Evolutionary conservation across 768 basidiomycete species (phyloP).

Genomic region (Agrocybe pediades): DNA sequence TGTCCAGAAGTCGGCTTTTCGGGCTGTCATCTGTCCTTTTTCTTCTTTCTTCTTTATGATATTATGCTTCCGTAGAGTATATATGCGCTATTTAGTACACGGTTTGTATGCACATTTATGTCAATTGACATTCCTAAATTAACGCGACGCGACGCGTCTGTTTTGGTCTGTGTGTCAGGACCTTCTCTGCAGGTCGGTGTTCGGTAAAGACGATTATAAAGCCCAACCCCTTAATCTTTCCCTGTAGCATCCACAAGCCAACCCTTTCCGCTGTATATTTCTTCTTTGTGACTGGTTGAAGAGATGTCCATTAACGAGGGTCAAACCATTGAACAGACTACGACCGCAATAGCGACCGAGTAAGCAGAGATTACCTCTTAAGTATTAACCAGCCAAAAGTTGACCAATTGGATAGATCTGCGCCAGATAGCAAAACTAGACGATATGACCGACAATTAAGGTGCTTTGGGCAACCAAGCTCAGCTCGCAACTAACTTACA

Average conservation of each 20-base stretch:
- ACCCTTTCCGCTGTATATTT: not conserved
- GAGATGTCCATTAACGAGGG: slow-evolving; percentile 2
- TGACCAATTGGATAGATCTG: slow-evolving; percentile 38
- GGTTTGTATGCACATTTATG: no score
- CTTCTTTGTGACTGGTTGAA: not conserved
- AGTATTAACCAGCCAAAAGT: not conserved
- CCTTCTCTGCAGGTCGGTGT: not conserved
- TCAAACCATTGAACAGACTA: slow-evolving; percentile 27
- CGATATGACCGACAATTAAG: slow-evolving; percentile 95
- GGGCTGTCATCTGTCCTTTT: not conserved
- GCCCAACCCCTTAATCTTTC: not conserved
- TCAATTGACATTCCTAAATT: not conserved
- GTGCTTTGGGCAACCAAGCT: slow-evolving; percentile 35
- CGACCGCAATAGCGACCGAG: slow-evolving; percentile 29
- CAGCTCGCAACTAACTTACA: not conserved
- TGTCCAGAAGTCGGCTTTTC: no score
- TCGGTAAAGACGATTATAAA: not conserved
- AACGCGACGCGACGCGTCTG: not conserved
- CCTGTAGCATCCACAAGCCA: not conserved
- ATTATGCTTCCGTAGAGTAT: not conserved
- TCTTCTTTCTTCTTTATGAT: not conserved
- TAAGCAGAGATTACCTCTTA: slow-evolving; percentile 12
- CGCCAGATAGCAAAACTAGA: slow-evolving; percentile 85
- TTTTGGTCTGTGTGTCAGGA: not conserved
- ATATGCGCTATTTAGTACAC: not conserved